Percentiles rank a stretch among this genome's conserved stretches.
phyloP scores from a whole-genome alignment of 352 stramenopile genomes.

The Phytophthora foliorum region DNA sequence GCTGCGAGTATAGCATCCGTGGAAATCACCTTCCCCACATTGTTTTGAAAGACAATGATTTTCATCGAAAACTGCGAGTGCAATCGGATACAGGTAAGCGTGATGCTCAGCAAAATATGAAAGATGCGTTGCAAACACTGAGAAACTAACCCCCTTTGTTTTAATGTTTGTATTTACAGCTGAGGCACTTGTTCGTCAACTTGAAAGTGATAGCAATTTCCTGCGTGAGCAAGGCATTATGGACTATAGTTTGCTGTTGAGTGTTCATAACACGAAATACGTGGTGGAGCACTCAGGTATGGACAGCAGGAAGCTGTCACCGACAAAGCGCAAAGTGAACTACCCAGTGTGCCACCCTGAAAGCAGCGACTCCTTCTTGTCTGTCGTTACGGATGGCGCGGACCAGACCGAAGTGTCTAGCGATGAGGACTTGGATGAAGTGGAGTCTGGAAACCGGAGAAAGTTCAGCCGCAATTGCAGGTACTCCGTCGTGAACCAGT shows the following conservation, averaged over 20 bases:
- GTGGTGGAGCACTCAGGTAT: conserved; percentile 73
- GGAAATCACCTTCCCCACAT: conserved; percentile 81
- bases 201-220: conserved; percentile 81
- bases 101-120: neutral
- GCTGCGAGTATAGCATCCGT: conserved; percentile 83
- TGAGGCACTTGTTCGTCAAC: conserved; percentile 66
- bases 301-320: conserved; percentile 49
- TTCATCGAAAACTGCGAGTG: conserved; percentile 85
- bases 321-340: conserved; percentile 78
- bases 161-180: conserved; percentile 33
- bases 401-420: conserved; percentile 52
- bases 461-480: conserved; percentile 77
- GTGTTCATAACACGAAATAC: conserved; percentile 89
- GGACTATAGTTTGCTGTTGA: conserved; percentile 91
- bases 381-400: conserved; percentile 37
- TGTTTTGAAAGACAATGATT: conserved; percentile 90
- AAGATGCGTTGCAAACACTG: neutral
- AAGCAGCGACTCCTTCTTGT: conserved; percentile 56
- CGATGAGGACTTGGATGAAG: conserved; percentile 65
- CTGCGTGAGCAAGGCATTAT: conserved; percentile 87
- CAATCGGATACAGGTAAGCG: conserved; percentile 57
- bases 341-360: conserved; percentile 77
- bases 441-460: conserved; percentile 59
- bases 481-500: conserved; percentile 70
- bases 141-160: neutral